Conservation (phyloP, 192 early-diverging fungal genomes). For the Coemansia umbellata region DNA sequence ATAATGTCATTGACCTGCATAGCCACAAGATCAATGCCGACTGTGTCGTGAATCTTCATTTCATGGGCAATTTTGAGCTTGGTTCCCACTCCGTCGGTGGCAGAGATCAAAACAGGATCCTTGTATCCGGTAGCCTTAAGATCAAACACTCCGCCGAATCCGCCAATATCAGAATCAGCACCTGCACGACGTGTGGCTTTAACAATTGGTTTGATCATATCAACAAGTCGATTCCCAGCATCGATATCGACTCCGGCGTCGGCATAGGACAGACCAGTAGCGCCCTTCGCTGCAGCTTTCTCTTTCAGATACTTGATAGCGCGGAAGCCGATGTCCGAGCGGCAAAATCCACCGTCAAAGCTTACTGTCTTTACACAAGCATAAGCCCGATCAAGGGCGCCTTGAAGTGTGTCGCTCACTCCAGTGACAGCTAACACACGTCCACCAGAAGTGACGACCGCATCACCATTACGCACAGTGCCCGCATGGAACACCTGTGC, state of each 20-base stretch:
- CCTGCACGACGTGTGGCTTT: conserved; percentile 91
- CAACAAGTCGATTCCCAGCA: conserved; percentile 91
- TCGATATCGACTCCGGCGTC: conserved; percentile 96
- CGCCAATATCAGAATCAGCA: conserved; percentile 95
- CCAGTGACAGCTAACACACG: conserved; percentile 93
- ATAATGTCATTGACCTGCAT: conserved; percentile 99
- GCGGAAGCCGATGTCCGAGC: conserved; percentile 90
- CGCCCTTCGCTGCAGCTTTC: conserved; percentile 24
- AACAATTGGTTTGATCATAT: conserved; percentile 93
- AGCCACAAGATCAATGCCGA: conserved; percentile 96
- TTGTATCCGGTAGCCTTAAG: conserved; percentile 86
- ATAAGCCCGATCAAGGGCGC: conserved; percentile 80
- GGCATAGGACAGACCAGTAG: conserved; percentile 79
- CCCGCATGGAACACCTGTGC: conserved; percentile 91
- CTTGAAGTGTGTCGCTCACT: conserved; percentile 64
- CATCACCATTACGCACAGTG: conserved; percentile 57
- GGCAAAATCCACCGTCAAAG: conserved; percentile 87
- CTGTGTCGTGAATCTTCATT: conserved; percentile 82
- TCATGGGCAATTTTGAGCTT: conserved; percentile 96
- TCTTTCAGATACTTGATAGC: conserved; percentile 52
- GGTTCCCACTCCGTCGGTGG: conserved; percentile 98
- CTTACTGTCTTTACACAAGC: conserved; percentile 57
- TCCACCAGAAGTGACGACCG: conserved; percentile 82
- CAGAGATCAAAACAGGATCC: conserved; percentile 94
- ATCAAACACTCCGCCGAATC: conserved; percentile 98